Conservation (phyloP, 2,329 filamentous ascomycete genomes). For the Emmonsiellopsis sp. region DNA sequence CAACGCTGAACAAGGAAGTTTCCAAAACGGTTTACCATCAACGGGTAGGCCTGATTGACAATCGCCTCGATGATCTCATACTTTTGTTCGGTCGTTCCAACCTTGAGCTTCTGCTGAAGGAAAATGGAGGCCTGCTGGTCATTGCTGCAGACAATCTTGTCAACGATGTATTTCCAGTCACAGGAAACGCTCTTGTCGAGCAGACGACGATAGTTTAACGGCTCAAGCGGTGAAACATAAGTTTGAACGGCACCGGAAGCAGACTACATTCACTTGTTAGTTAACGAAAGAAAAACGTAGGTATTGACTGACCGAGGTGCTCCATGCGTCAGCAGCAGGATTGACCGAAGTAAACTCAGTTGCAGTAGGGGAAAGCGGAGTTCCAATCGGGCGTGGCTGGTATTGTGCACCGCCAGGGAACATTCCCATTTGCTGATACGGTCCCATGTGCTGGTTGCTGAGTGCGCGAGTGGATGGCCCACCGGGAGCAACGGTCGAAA, state of each 20-base stretch:
- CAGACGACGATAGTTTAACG: constrained; percentile 89
- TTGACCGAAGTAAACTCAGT: constrained; percentile 57
- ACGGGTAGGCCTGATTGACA: constrained; percentile 81
- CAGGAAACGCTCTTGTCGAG: constrained; percentile 93
- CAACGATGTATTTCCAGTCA: constrained; percentile 99
- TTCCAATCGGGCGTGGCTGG: constrained; percentile 51
- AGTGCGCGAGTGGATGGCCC: constrained; percentile 20
- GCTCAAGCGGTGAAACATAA: constrained; percentile 79
- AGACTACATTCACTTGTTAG: constrained; percentile 29
- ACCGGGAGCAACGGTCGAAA: constrained; percentile 17
- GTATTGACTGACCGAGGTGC: constrained; percentile 44
- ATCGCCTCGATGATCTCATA: constrained; percentile 96
- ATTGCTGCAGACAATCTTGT: constrained; percentile 99
- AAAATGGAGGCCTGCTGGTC: constrained; percentile 99
- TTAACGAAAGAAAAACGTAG: constrained; percentile 10
- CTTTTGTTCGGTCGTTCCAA: constrained; percentile 89
- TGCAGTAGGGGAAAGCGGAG: constrained; percentile 61
- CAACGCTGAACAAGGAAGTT: constrained; percentile 98
- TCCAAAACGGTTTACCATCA: constrained; percentile 98
- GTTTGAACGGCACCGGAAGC: constrained; percentile 54
- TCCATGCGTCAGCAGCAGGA: constrained; percentile 20
- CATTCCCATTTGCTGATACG: constrained; percentile 27
- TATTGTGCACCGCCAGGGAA: constrained; percentile 31
- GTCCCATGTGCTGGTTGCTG: constrained; percentile 19
- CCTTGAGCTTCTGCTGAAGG: constrained; percentile 96